A percentile compares a stretch with the other conserved stretches of the same genome.
Evolutionary conservation across 2,329 filamentous ascomycete species (phyloP).

Genomic region (Hypoxylon rubiginosum): DNA sequence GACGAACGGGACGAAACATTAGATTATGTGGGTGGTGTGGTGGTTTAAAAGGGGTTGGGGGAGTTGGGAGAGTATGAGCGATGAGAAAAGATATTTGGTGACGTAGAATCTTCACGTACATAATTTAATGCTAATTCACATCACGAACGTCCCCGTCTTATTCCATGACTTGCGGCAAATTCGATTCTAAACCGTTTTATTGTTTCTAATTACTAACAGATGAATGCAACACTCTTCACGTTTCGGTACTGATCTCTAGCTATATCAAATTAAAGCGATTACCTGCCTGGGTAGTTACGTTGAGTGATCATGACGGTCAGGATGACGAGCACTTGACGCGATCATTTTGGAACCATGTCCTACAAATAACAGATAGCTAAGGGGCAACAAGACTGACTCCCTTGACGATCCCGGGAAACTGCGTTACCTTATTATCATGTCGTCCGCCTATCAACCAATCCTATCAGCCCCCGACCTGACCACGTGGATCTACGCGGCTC

Average conservation of each 20-base stretch:
- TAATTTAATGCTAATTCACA: slow-evolving; percentile 17
- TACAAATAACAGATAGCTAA: background rate
- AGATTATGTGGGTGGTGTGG: background rate
- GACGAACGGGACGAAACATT: slow-evolving; percentile 7
- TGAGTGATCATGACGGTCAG: background rate
- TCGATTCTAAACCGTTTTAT: too few species aligned
- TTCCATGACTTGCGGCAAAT: too few species aligned
- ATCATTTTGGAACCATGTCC: background rate
- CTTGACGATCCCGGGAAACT: background rate
- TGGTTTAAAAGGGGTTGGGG: background rate
- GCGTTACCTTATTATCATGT: background rate
- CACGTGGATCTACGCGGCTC: background rate
- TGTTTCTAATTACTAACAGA: too few species aligned
- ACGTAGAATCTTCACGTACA: slow-evolving; percentile 16
- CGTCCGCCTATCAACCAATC: background rate
- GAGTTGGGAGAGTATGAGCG: background rate
- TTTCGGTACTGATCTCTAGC: too few species aligned
- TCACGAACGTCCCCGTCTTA: background rate
- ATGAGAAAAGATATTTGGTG: background rate
- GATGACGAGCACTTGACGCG: background rate
- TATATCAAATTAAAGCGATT: too few species aligned
- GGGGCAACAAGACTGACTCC: background rate
- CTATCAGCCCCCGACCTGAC: background rate
- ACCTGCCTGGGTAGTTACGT: background rate
- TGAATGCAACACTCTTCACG: too few species aligned